Evolutionary conservation across 2,329 filamentous ascomycete species (phyloP).

Genomic region (Juglanconis oblonga): DNA sequence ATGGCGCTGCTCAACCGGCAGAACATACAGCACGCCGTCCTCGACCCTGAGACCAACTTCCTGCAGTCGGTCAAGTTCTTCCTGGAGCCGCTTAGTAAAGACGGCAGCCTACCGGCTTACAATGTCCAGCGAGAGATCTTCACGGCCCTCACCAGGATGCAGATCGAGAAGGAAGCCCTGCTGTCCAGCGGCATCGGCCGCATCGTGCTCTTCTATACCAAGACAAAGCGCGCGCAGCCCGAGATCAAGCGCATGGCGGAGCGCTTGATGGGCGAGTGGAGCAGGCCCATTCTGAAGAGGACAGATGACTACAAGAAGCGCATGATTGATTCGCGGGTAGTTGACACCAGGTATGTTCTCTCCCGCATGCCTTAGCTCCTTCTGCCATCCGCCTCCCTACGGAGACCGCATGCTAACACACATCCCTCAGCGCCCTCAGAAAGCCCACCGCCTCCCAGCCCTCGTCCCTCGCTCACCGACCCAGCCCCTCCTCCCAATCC

Average conservation of each 20-base stretch:
- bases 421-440: slow-evolving; percentile 42
- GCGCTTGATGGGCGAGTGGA: slow-evolving; percentile 92
- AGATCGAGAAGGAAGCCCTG: slow-evolving; percentile 86
- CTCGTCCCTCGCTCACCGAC: slow-evolving; percentile 23
- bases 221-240: slow-evolving; percentile 84
- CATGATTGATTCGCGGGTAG: slow-evolving; percentile 60
- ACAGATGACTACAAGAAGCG: slow-evolving; percentile 94
- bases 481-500: slow-evolving; percentile 30
- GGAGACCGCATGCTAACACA: too few relatives aligned
- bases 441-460: slow-evolving; percentile 36
- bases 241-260: slow-evolving; percentile 93
- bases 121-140: slow-evolving; percentile 97
- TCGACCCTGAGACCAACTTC: slow-evolving; percentile 94
- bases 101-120: slow-evolving; percentile 91
- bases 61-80: slow-evolving; percentile 95
- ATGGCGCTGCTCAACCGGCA: slow-evolving; percentile 85
- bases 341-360: slow-evolving; percentile 58
- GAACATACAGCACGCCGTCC: slow-evolving; percentile 76
- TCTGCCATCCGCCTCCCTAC: too few relatives aligned
- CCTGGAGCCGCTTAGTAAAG: slow-evolving; percentile 81
- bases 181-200: slow-evolving; percentile 93
- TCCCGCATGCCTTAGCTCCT: too few relatives aligned
- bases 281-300: slow-evolving; percentile 85
- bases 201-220: slow-evolving; percentile 94
- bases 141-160: slow-evolving; percentile 71